These are phyloP conservation scores for Dipodascus geniculatus DNA, from an alignment of 805 yeast species.

Conservation along the genomic window DNA sequence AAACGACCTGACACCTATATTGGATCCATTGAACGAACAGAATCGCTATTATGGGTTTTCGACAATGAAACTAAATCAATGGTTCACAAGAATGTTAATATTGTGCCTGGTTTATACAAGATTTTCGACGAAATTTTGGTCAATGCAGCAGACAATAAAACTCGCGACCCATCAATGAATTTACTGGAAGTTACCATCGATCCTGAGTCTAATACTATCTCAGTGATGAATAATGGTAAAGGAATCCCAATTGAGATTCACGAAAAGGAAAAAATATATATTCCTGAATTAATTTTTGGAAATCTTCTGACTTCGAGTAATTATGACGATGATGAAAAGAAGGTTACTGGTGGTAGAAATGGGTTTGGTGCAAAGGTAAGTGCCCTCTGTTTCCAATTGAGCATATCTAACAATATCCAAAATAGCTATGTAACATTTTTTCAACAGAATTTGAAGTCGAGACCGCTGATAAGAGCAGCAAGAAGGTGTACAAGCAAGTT, in stretches of 20 bases:
- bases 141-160: constrained; percentile 97
- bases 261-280: constrained; percentile 77
- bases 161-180: constrained; percentile 86
- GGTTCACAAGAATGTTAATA: constrained; percentile 44
- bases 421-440: constrained; percentile 74
- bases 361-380: constrained; percentile 86
- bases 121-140: constrained; percentile 95
- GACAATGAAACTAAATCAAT: constrained; percentile 53
- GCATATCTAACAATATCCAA: not conserved
- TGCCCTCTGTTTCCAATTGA: not conserved
- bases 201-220: constrained; percentile 59
- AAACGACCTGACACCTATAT: constrained; percentile 97
- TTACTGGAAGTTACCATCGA: constrained; percentile 74
- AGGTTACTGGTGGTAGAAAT: constrained; percentile 97
- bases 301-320: constrained; percentile 89
- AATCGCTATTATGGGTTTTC: constrained; percentile 75
- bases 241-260: constrained; percentile 96
- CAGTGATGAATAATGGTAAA: constrained; percentile 82
- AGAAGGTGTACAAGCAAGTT: constrained; percentile 58
- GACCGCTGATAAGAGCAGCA: constrained; percentile 66
- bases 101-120: constrained; percentile 93
- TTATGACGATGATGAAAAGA: constrained; percentile 89
- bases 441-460: constrained; percentile 78
- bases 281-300: constrained; percentile 95
- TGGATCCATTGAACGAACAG: constrained; percentile 82